Evolutionary conservation across 495 filamentous ascomycete species (phyloP).

Genomic region (Penicillium subrubescens): DNA sequence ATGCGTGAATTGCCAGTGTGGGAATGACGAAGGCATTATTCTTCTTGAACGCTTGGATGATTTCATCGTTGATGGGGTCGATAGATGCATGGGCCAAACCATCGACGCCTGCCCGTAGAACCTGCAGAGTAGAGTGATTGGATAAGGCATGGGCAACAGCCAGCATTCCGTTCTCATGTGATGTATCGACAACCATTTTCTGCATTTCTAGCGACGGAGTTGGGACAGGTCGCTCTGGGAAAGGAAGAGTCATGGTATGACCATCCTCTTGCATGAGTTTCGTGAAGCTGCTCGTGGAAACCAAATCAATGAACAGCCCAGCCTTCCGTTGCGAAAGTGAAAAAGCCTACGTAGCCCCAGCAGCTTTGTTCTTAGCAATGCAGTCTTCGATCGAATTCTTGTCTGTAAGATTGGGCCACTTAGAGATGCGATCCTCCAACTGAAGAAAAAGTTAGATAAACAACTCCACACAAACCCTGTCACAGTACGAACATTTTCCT

Average conservation of each 20-base stretch:
- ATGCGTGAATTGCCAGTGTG: conserved; percentile 10
- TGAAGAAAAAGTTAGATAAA: background rate
- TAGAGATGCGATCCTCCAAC: conserved; percentile 18
- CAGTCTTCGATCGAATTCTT: conserved; percentile 9
- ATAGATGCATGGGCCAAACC: conserved; percentile 11
- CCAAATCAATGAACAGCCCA: background rate
- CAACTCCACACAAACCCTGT: background rate
- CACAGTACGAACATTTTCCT: conserved; percentile 3
- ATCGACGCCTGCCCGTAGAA: conserved; percentile 12
- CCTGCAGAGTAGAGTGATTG: conserved; percentile 16
- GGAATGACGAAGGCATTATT: conserved; percentile 17
- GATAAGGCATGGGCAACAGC: conserved; percentile 12
- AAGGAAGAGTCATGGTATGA: conserved; percentile 12
- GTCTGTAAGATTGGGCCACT: conserved; percentile 12
- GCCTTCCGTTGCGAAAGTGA: background rate
- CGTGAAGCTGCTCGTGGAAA: conserved; percentile 1
- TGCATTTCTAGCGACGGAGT: conserved; percentile 15
- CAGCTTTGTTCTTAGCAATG: conserved; percentile 12
- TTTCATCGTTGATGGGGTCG: conserved; percentile 10
- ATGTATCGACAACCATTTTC: conserved; percentile 9
- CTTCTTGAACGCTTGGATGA: conserved; percentile 14
- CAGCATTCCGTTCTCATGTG: conserved; percentile 11
- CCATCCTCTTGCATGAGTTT: conserved; percentile 23
- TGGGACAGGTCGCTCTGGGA: conserved; percentile 10
- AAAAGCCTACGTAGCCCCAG: conserved; percentile 7